Base-by-base conservation (phyloP, 176 grass and related monocot species). In the Aegilops longissima region DNA sequence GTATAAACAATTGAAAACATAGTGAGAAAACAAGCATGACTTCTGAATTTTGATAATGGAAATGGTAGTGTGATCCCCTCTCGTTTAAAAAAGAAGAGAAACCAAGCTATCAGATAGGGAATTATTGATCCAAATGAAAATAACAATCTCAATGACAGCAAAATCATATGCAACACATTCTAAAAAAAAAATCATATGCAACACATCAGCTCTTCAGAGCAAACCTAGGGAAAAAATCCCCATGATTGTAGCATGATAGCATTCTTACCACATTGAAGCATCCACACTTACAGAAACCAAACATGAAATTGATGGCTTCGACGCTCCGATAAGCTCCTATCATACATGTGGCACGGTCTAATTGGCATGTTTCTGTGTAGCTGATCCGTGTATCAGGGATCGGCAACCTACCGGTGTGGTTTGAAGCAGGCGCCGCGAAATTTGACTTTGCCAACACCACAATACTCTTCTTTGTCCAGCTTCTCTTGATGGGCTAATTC, bases 401-500 rank as follows among this genome's bases (percentile, higher is more conserved):
- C 73, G 33, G 74, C 72, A 87, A 98, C 58, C 70, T 95, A 25
- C 95, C 91, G 0, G 91, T 98, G 25, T 98, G 93, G 96, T 98
- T 87, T 42, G 96, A 98, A 87, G 96, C 96, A 58, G 96, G 96
- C 20, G 90, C 95, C 5, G 78, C 80, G 23, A 90, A 93, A 84
- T 98, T 86, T 66, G 88, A 90, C 14, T 93, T 92, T 76, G 87
- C 91, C 13, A 87, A 91, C 64, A 95, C 91, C 54, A 76, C 39
- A 12, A 30, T 91, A 12, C 96, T 98, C 56, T 82, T 98, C 73
- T 52, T 98, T 74, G 83, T 98, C 52, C 93, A 98, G 88, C 90
- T 98, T 78, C 70, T 98, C 42, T 83, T 98, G 66, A 98, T 98
- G 96, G 96, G 96, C 93, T 98, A 98, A 81, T 86, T 83, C 73